Evolutionary conservation across 148 eudicot species (phyloP).

Genomic region (Camellia lanceoleosa): DNA sequence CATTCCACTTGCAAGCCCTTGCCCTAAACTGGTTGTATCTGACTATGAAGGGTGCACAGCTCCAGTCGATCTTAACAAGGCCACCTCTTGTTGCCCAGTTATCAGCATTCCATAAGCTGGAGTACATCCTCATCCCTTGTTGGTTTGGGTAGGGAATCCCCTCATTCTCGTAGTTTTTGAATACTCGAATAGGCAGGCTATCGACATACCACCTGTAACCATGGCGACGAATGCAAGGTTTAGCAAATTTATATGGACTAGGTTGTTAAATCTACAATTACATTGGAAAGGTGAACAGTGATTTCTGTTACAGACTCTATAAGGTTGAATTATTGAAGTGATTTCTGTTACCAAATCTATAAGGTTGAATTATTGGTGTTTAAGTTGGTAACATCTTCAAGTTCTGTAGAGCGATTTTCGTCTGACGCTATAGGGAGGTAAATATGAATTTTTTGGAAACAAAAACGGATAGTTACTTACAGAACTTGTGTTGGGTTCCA

Average conservation of each 20-base stretch:
- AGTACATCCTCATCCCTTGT: conserved; percentile 47
- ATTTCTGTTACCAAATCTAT: background rate
- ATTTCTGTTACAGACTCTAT: too few relatives aligned
- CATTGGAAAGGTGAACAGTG: background rate
- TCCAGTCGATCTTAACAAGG: conserved; percentile 56
- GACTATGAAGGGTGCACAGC: conserved; percentile 48
- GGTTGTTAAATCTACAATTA: background rate
- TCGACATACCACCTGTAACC: conserved; percentile 64
- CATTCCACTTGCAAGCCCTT: conserved; percentile 52
- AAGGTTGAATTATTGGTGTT: too few relatives aligned
- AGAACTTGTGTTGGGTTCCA: conserved; percentile 21
- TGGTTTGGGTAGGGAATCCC: conserved; percentile 50
- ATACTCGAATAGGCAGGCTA: conserved; percentile 54
- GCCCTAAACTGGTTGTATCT: conserved; percentile 31
- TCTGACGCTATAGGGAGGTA: too few relatives aligned
- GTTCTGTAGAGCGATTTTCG: too few relatives aligned
- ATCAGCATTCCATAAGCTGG: conserved; percentile 72
- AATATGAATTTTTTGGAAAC: too few relatives aligned
- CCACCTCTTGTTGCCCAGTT: conserved; percentile 81
- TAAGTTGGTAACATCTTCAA: too few relatives aligned
- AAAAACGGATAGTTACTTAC: conserved; percentile 1
- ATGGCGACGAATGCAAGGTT: background rate
- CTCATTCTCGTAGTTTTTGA: conserved; percentile 47
- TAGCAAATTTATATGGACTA: background rate
- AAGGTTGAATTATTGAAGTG: too few relatives aligned